phyloP scores from a whole-genome alignment of 208 protist species.

The Entamoeba moshkovskii region DNA sequence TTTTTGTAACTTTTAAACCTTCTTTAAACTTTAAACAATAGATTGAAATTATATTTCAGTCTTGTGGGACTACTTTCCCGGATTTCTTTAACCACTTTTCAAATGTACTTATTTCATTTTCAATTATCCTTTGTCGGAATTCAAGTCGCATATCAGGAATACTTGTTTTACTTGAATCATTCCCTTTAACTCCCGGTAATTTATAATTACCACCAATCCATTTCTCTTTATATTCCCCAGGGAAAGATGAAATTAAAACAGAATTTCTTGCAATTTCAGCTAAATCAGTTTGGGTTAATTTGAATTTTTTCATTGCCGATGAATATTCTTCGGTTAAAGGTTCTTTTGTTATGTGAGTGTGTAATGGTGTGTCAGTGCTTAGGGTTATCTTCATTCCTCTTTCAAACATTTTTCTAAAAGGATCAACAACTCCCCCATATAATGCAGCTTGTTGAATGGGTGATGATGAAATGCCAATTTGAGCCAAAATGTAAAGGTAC shows the following conservation, averaged over 20 bases:
- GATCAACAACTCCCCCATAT: slow-evolving; percentile 85
- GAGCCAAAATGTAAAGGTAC: slow-evolving; percentile 89
- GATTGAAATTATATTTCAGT: too few species aligned
- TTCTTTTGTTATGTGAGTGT: slow-evolving; percentile 56
- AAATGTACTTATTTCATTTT: neutral
- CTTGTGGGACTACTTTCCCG: too few species aligned
- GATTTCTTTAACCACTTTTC: neutral
- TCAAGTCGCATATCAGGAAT: neutral
- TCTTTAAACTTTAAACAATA: too few species aligned
- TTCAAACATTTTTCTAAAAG: slow-evolving; percentile 57
- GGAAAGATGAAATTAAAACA: neutral
- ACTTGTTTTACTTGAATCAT: slow-evolving; percentile 1
- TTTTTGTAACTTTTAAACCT: too few species aligned
- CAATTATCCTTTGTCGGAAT: neutral
- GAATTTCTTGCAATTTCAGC: slow-evolving; percentile 13
- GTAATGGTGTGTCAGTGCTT: slow-evolving; percentile 33
- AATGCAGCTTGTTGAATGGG: slow-evolving; percentile 95
- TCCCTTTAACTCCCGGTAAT: neutral
- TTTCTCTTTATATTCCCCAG: neutral
- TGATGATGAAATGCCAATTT: slow-evolving; percentile 87
- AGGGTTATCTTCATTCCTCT: neutral
- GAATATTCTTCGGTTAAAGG: slow-evolving; percentile 19
- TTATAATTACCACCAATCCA: slow-evolving; percentile 25
- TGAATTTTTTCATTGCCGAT: neutral
- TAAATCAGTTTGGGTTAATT: slow-evolving; percentile 10